Base-by-base conservation (phyloP, 495 filamentous ascomycete species). In the Podospora tetraspora region DNA sequence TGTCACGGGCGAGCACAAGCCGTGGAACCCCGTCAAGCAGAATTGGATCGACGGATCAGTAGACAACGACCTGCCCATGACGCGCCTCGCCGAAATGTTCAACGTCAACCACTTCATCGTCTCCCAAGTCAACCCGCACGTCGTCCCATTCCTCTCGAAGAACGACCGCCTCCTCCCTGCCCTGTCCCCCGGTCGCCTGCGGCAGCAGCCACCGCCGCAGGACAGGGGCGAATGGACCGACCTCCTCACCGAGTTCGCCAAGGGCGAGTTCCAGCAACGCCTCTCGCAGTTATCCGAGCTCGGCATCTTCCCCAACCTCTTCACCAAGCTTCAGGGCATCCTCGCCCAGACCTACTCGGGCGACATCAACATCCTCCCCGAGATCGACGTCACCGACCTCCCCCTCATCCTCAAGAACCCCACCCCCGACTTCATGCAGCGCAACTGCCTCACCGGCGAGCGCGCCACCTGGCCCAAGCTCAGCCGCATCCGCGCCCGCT, bases 31-130 rank as follows among this genome's bases (percentile, higher is more conserved):
- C 12, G 86, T 90, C 9, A 89, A 91, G 21, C 90, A 91, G 71
- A 86, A 86, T 68, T 97, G 90, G 84, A 97, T 97, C 59, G 94
- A 98, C 77, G 94, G 94, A 6, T 96, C 92, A 0, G 92, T 98
- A 5, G 93, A 97, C 71, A 93, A 93, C 68, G 94, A 98, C 78
- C 84, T 98, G 2, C 94, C 94, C 23, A 97, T 97, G 91, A 93
- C 89, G 59, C 84, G 91, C 11, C 82, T 98, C 12, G 89, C 93
- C 0, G 94, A 97, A 71, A 94, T 97, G 91, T 97, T 97, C 79
- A 97, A 97, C 74, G 93, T 97, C 79, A 98, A 97, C 74, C 93
- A 97, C 74, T 97, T 97, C 75, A 97, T 98, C 73, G 94, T 97
- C 32, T 97, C 93, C 0, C 94, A 98, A 74, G 92, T 96, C 59